Evolutionary conservation across 2,329 filamentous ascomycete species (phyloP).

Genomic region (Sarocladium strictum): DNA sequence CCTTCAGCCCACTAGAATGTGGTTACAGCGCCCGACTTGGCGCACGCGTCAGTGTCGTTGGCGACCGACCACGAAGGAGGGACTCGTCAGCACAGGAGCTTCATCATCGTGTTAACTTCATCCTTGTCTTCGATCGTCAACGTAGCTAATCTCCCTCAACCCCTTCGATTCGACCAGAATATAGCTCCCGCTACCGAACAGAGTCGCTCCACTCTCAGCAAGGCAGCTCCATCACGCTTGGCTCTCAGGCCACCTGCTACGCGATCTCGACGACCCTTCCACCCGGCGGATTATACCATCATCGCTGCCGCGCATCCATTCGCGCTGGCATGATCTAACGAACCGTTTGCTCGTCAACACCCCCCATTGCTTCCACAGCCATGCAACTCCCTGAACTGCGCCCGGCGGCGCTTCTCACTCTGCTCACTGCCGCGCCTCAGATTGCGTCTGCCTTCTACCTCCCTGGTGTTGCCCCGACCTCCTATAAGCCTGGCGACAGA

Average conservation of each 20-base stretch:
- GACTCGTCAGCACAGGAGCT: conserved; percentile 8
- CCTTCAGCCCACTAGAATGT: neutral
- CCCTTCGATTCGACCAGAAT: neutral
- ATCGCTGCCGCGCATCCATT: neutral
- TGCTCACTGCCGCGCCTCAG: conserved; percentile 45
- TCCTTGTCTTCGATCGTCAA: neutral
- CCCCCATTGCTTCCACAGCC: conserved; percentile 12
- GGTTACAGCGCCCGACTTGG: neutral
- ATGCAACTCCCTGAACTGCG: conserved; percentile 42
- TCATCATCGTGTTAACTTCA: neutral
- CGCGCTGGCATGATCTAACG: conserved; percentile 22
- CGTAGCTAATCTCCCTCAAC: neutral
- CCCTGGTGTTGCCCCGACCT: conserved; percentile 88
- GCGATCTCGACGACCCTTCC: neutral
- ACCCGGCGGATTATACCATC: neutral
- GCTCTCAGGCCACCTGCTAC: no score
- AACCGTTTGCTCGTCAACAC: neutral
- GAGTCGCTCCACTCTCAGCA: neutral
- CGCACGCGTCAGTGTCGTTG: conserved; percentile 1
- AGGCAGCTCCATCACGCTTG: no score
- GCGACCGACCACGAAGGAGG: neutral
- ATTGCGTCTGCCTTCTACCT: conserved; percentile 80
- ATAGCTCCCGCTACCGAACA: neutral
- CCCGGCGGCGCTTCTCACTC: conserved; percentile 44
- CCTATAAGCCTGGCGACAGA: conserved; percentile 71